Percentiles rank a stretch among this genome's conserved stretches.
Conservation (phyloP, 2,329 filamentous ascomycete species). For the Alternaria sp. region DNA sequence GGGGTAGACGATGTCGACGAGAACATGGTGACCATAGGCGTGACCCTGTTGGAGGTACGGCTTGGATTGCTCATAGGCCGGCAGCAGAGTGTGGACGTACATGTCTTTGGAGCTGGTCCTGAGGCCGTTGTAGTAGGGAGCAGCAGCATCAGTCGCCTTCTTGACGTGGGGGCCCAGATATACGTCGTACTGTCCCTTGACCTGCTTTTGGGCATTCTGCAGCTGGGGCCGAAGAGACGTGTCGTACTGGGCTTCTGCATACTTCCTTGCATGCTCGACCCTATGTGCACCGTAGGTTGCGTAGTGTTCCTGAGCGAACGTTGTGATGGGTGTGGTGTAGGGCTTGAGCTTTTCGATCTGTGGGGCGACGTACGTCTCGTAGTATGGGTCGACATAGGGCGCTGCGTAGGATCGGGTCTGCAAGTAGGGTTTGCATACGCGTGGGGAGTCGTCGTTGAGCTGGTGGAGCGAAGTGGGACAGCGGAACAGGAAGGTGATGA, state of each 20-base stretch:
- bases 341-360: conserved; percentile 80
- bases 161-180: conserved; percentile 77
- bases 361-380: conserved; percentile 81
- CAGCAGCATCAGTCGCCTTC: conserved; percentile 64
- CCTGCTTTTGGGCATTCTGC: conserved; percentile 67
- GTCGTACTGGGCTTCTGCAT: conserved; percentile 77
- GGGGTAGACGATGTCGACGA: conserved; percentile 75
- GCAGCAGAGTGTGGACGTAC: conserved; percentile 76
- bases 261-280: conserved; percentile 71
- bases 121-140: conserved; percentile 76
- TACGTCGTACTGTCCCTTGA: conserved; percentile 72
- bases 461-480: conserved; percentile 76
- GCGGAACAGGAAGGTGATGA: conserved; percentile 80
- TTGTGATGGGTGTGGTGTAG: conserved; percentile 74
- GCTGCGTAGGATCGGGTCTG: conserved; percentile 70
- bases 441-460: conserved; percentile 74
- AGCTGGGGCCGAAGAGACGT: conserved; percentile 79
- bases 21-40: conserved; percentile 69
- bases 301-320: conserved; percentile 68
- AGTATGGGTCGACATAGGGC: conserved; percentile 85
- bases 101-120: conserved; percentile 70
- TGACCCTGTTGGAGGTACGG: conserved; percentile 79
- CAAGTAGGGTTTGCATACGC: conserved; percentile 82
- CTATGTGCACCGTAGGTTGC: conserved; percentile 77
- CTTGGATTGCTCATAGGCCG: conserved; percentile 75